Percentiles rank a stretch among this genome's conserved stretches.
phyloP scores from a whole-genome alignment of 306 rosid genomes.

The Cicer bijugum region DNA sequence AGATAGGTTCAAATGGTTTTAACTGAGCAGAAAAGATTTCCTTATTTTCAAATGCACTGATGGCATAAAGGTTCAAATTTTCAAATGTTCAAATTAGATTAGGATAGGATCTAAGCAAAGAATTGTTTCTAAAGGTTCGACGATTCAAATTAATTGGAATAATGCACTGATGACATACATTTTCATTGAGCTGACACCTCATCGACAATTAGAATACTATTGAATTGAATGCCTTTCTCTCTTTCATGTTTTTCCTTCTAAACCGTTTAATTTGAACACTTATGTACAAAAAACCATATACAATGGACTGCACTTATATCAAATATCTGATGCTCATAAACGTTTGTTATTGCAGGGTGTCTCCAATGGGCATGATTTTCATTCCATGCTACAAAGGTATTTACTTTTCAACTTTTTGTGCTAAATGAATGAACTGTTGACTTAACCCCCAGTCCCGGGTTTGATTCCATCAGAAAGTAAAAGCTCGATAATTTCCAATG shows the following conservation, averaged over 20 bases:
- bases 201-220: slow-evolving; percentile 8
- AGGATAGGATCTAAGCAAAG: slow-evolving; percentile 12
- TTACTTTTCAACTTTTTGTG: background rate
- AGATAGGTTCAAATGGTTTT: slow-evolving; percentile 34
- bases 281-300: background rate
- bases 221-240: slow-evolving; percentile 1
- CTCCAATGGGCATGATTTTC: slow-evolving; percentile 96
- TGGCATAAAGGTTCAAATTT: background rate
- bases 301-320: slow-evolving; percentile 11
- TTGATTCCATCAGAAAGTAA: too few relatives aligned
- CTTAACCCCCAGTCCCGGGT: too few relatives aligned
- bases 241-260: background rate
- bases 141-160: slow-evolving; percentile 3
- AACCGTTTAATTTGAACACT: slow-evolving; percentile 8
- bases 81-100: background rate
- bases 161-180: background rate
- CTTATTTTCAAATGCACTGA: background rate
- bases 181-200: too few relatives aligned
- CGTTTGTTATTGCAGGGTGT: slow-evolving; percentile 62
- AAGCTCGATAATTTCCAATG: too few relatives aligned
- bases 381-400: slow-evolving; percentile 97
- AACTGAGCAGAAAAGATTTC: slow-evolving; percentile 12
- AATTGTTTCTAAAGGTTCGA: slow-evolving; percentile 17
- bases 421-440: background rate
- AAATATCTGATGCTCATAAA: slow-evolving; percentile 42